phyloP scores from a whole-genome alignment of 352 stramenopile genomes.

The Pythium pyrilobum region DNA sequence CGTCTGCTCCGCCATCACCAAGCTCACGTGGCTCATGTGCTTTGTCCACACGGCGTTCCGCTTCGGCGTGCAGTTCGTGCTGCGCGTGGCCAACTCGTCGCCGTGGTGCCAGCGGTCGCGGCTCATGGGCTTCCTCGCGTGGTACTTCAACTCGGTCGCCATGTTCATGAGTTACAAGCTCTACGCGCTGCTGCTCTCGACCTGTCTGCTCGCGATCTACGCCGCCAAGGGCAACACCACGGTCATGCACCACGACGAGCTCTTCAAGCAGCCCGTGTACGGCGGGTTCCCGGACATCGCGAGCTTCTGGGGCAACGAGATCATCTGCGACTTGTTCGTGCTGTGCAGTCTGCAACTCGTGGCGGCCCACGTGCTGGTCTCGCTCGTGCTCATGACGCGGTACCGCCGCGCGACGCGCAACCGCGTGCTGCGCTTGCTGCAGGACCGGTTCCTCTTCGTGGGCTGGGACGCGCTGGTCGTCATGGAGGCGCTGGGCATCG shows the following conservation, averaged over 20 bases:
- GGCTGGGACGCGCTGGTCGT: conserved; percentile 38
- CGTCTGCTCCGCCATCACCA: conserved; percentile 3
- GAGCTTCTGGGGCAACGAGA: conserved; percentile 37
- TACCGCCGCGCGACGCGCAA: conserved; percentile 29
- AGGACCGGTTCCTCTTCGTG: conserved; percentile 33
- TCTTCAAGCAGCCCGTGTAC: conserved; percentile 23
- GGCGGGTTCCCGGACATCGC: conserved; percentile 27
- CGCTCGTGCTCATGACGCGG: conserved; percentile 21
- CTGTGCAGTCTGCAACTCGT: conserved; percentile 18
- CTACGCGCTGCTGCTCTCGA: conserved; percentile 31
- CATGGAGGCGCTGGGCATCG: conserved; percentile 31
- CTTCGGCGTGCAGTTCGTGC: neutral
- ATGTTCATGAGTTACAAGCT: conserved; percentile 45
- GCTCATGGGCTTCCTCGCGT: conserved; percentile 19
- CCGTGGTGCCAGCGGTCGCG: conserved; percentile 20
- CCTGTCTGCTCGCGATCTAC: conserved; percentile 24
- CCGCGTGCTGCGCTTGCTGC: conserved; percentile 24
- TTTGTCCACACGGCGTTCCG: conserved; percentile 6
- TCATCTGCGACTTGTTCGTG: conserved; percentile 39
- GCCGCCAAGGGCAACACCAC: conserved; percentile 21
- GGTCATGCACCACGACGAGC: conserved; percentile 22
- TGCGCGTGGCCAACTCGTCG: conserved; percentile 51
- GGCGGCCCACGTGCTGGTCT: conserved; percentile 8
- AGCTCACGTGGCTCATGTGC: conserved; percentile 15
- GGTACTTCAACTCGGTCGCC: conserved; percentile 24